A percentile compares a stretch with the other conserved stretches of the same genome.
Conservation (phyloP, 2,329 filamentous ascomycete genomes). For the Zasmidium angulare region DNA sequence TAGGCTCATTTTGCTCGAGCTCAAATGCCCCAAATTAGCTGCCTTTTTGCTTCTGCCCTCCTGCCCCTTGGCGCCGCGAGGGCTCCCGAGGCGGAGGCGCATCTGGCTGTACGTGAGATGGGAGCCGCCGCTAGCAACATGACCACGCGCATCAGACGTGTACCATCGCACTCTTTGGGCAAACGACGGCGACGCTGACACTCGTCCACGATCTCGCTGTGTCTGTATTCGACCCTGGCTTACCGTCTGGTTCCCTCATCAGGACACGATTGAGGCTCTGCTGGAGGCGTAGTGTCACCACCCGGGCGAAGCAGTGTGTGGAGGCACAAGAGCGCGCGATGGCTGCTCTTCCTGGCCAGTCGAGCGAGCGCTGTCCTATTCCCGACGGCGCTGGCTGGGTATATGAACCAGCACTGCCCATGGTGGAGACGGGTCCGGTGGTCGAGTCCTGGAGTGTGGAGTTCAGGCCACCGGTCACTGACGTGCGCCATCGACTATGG, state of each 20-base stretch:
- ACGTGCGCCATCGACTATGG: not conserved
- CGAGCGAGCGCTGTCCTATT: not conserved
- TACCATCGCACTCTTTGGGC: not conserved
- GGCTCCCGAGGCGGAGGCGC: not conserved
- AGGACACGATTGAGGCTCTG: conserved; percentile 11
- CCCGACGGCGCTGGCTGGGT: not conserved
- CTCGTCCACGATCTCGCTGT: not conserved
- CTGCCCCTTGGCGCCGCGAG: not conserved
- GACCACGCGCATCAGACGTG: not conserved
- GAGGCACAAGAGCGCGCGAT: conserved; percentile 1
- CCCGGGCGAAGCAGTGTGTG: not conserved
- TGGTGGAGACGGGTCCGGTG: not conserved
- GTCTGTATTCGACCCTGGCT: conserved; percentile 1
- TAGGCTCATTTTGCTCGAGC: not conserved
- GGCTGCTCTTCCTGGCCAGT: not conserved
- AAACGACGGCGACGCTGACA: not conserved
- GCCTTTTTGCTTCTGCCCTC: not conserved
- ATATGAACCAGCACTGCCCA: conserved; percentile 8
- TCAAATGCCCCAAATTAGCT: conserved; percentile 7
- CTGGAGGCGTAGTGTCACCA: not conserved
- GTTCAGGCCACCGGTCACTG: not conserved
- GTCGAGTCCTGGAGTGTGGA: not conserved
- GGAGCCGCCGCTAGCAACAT: not conserved
- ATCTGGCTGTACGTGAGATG: not conserved
- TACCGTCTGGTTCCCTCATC: not conserved